Base-by-base conservation (phyloP, 2,329 filamentous ascomycete genomes). In the Fusarium proliferatum region DNA sequence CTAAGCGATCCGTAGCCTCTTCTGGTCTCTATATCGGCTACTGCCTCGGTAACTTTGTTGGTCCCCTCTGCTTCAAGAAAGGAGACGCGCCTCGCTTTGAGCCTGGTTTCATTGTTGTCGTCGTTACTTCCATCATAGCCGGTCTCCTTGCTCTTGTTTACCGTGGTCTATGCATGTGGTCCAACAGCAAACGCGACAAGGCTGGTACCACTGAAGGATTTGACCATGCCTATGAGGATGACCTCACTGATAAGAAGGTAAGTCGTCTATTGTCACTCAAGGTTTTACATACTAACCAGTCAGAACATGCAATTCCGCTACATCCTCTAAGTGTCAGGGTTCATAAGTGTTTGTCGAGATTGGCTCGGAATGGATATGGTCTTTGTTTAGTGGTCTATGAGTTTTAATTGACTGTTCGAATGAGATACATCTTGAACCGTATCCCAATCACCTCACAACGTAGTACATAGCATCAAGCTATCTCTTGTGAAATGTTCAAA, bases 141-240 rank as follows among this genome's bases (percentile, higher is more conserved):
- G 79, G 53, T 3, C 42, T 83, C 10, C 77, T 87, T 8, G 80
- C 82, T 1, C 65, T 87, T 10, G 75, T 83, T 0, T 87, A 87
- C 70, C 83, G 86, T 7, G 78, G 80, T 39, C 68, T 86, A 11
- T 87, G 85, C 67, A 77, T 85, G 9, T 81, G 79, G 80, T 81
- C 85, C 16, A 88, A 88, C 69, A 78, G 76, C 23, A 79, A 77
- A 62, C 81, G 85, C 33, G 85, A 88, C 65, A 79, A 78, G 52
- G 72, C 82, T 4, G 85, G 85, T 6, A 81, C 80, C 15, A 61
- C 80, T n/a, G 86, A 88, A 76, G 85, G 81, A 3, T 88, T 84
- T 52, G 86, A 88, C 51, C 83, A 88, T 74, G 86, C 86, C 1
- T 88, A 86, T 64, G 85, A 88, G 57, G 86, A 88, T 75, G 86